A percentile compares a stretch with the other conserved stretches of the same genome.
Conservation (phyloP, 768 basidiomycete genomes). For the Serpula lacrymans region DNA sequence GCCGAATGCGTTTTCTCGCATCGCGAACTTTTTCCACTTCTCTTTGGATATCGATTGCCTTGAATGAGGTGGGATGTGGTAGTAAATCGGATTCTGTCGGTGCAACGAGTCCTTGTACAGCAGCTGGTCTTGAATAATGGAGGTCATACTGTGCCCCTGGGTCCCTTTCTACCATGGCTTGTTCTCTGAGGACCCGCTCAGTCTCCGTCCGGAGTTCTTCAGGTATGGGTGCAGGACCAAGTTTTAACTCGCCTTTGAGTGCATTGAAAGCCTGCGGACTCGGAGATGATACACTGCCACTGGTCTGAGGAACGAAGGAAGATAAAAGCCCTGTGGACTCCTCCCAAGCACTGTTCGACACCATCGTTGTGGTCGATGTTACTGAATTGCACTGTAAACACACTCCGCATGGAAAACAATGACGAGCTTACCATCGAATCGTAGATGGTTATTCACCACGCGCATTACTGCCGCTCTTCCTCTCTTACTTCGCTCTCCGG, state of each 20-base stretch:
- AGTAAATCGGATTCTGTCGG: slow-evolving; percentile 72
- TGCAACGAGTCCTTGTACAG: slow-evolving; percentile 52
- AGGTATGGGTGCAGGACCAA: slow-evolving; percentile 76
- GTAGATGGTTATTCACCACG: slow-evolving; percentile 91
- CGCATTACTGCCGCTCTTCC: slow-evolving; percentile 89
- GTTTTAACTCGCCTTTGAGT: slow-evolving; percentile 74
- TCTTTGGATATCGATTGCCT: slow-evolving; percentile 81
- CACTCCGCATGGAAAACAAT: neutral
- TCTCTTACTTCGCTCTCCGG: slow-evolving; percentile 77
- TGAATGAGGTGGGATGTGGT: slow-evolving; percentile 81
- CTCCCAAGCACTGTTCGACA: slow-evolving; percentile 71
- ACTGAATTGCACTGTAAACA: slow-evolving; percentile 40
- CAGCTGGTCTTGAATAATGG: slow-evolving; percentile 46
- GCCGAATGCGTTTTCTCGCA: slow-evolving; percentile 84
- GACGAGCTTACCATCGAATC: slow-evolving; percentile 71
- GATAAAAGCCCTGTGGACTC: slow-evolving; percentile 83
- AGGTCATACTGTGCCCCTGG: slow-evolving; percentile 64
- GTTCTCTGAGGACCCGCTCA: slow-evolving; percentile 75
- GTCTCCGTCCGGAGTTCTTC: slow-evolving; percentile 83
- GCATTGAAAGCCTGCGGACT: slow-evolving; percentile 74
- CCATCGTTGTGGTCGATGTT: slow-evolving; percentile 61
- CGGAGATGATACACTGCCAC: slow-evolving; percentile 40
- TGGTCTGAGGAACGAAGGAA: slow-evolving; percentile 65
- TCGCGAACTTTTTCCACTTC: slow-evolving; percentile 90
- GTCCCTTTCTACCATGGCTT: slow-evolving; percentile 73